These are phyloP conservation scores for Trichoderma semiorbis DNA, from an alignment of 2,329 filamentous ascomycete genomes.

Conservation along the genomic window DNA sequence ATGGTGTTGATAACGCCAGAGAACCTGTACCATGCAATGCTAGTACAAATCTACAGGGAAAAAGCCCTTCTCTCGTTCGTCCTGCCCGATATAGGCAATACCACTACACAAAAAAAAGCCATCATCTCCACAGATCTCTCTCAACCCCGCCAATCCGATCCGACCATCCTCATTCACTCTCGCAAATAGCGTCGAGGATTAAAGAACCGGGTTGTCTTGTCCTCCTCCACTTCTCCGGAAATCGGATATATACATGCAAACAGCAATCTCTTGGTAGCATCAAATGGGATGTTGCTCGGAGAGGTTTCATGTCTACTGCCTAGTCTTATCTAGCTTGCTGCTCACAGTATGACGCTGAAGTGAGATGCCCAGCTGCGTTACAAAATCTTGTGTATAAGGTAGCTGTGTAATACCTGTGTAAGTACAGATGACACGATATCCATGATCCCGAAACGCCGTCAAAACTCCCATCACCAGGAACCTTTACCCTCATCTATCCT, in stretches of 20 bases:
- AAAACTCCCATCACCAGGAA: background rate
- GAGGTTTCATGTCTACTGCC: background rate
- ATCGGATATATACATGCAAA: background rate
- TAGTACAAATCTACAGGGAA: background rate
- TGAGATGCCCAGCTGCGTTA: background rate
- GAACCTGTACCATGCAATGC: background rate
- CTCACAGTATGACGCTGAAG: background rate
- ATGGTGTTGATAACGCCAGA: background rate
- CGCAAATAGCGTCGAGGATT: background rate
- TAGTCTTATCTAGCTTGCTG: background rate
- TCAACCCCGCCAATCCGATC: background rate
- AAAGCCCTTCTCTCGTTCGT: background rate
- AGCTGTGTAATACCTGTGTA: background rate
- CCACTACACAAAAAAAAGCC: background rate
- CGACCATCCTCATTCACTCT: background rate
- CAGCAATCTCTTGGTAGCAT: no score
- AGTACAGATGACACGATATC: background rate
- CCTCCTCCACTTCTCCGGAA: background rate
- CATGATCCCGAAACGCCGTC: background rate
- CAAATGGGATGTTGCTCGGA: background rate
- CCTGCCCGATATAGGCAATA: constrained; percentile 9
- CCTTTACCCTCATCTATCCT: background rate
- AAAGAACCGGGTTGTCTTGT: background rate
- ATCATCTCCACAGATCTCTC: constrained; percentile 13
- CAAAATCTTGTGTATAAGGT: background rate